A percentile compares a stretch with the other conserved stretches of the same genome.
Conservation (phyloP, 768 basidiomycete species). For the Kwoniella shandongensis region DNA sequence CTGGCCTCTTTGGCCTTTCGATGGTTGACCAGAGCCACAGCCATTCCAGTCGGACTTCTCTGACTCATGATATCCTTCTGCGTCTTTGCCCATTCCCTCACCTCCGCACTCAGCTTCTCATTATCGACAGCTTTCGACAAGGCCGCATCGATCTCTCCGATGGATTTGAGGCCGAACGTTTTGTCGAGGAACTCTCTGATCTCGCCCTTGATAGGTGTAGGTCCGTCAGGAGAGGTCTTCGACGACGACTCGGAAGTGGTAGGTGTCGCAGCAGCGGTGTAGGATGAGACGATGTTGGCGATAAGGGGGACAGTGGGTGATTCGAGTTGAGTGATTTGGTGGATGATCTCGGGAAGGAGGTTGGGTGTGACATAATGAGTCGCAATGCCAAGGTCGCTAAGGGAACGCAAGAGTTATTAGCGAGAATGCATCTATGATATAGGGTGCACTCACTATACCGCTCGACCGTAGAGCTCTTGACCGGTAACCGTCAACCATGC, state of each 20-base stretch:
- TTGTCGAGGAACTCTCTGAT: conserved; percentile 75
- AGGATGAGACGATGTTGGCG: conserved; percentile 66
- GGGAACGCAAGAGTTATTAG: conserved; percentile 1
- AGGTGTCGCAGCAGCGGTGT: conserved; percentile 56
- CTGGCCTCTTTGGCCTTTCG: conserved; percentile 64
- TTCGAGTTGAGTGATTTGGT: conserved; percentile 61
- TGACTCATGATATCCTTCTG: conserved; percentile 65
- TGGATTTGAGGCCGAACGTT: conserved; percentile 69
- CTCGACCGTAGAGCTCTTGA: conserved; percentile 69
- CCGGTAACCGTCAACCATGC: conserved; percentile 91
- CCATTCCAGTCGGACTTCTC: conserved; percentile 88
- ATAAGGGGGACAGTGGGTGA: conserved; percentile 49
- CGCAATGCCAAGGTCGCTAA: conserved; percentile 85
- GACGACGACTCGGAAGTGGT: conserved; percentile 53
- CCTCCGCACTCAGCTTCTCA: conserved; percentile 55
- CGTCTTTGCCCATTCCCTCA: conserved; percentile 71
- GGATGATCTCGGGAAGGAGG: conserved; percentile 68
- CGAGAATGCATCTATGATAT: no score
- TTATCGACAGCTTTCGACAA: conserved; percentile 55
- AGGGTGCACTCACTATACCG: conserved; percentile 68
- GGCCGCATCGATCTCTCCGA: conserved; percentile 68
- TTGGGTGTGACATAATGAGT: conserved; percentile 87
- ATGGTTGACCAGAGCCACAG: conserved; percentile 79
- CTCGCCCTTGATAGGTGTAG: conserved; percentile 57
- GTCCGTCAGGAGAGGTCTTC: conserved; percentile 37